Base-by-base conservation (phyloP, 148 eudicot genomes). In the Pharnaceum exiguum region DNA sequence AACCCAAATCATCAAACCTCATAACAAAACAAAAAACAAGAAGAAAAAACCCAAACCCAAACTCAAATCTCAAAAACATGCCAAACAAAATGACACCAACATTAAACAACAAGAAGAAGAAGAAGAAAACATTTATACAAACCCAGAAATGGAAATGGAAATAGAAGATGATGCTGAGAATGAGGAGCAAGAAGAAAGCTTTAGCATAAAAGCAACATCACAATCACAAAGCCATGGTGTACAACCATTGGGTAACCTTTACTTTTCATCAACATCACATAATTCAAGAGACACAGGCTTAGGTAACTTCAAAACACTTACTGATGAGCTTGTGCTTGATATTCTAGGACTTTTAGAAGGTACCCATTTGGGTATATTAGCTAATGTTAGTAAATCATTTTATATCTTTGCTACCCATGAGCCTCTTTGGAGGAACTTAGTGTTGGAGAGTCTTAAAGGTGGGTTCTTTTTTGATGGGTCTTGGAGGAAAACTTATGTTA, bases 351-450 rank as follows among this genome's bases (percentile, higher is more conserved):
- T 88, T 48, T 67, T 93, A 22, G 73, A 68, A 55, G 98, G 74
- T 51, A 43, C 75, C 62, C 71, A 76, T 51, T 75, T 93, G 71
- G 96, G 90, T 9, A 10, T 75, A 65, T 63, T 88, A 27, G 72
- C 90, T 2, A 56, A 74, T 58, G 96, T 89, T 5, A 93, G 95
- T 61, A 93, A 82, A 78, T 83, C 95, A 9, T 82, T 88, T 3
- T 93, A 85, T 81, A 78, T 93, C 19, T 86, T 88, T 65, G 72
- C 83, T 72, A 69, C 68, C 43, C 95, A 93, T 66, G 96, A 93
- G 63, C 95, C 96, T 3, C 77, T 88, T 37, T 93, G 98, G 98
- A 81, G 95, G 73, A 85, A 74, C 71, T 95, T 93, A 68, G 99
- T 86, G 3, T 76, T 93, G 79, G 95, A 86, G 48, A 67, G 64